A percentile compares a stretch with the other conserved stretches of the same genome.
Evolutionary conservation across 176 grass and related monocot species (phyloP).

Genomic region (Bromus sterilis): DNA sequence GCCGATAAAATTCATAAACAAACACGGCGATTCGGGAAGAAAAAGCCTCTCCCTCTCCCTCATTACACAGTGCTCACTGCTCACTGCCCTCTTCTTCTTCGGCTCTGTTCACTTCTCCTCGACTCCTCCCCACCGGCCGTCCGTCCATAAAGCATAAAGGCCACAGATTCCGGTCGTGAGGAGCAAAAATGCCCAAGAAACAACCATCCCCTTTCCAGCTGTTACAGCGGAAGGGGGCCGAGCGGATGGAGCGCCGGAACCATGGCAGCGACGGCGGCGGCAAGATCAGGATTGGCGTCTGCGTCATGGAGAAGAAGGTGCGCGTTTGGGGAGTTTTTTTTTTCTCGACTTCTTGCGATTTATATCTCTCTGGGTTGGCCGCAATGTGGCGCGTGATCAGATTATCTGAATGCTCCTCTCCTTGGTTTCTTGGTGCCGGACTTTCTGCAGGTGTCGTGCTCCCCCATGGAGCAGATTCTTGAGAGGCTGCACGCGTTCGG

Average conservation of each 20-base stretch:
- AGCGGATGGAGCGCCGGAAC: conserved; percentile 23
- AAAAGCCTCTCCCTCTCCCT: neutral
- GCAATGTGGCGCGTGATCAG: conserved; percentile 5
- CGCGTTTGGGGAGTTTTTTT: neutral
- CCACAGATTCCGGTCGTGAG: conserved; percentile 11
- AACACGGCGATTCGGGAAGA: too few relatives aligned
- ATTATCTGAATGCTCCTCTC: neutral
- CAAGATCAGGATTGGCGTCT: conserved; percentile 82
- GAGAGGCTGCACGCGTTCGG: conserved; percentile 76
- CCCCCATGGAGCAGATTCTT: conserved; percentile 88
- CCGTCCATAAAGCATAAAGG: conserved; percentile 19
- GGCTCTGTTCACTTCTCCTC: neutral
- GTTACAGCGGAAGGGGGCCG: neutral
- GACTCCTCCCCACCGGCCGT: too few relatives aligned
- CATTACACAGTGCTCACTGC: neutral
- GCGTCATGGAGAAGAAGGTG: conserved; percentile 97
- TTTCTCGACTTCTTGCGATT: neutral
- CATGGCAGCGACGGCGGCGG: conserved; percentile 20
- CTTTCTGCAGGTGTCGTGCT: conserved; percentile 47
- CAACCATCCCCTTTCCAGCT: neutral
- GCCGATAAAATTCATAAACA: too few relatives aligned
- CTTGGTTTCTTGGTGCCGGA: neutral
- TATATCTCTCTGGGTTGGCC: conserved; percentile 17
- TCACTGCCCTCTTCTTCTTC: neutral
- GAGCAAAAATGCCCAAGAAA: conserved; percentile 28